A percentile compares a stretch with the other conserved stretches of the same genome.
Conservation (phyloP, 202 grass and related monocot genomes). For the Cymbopogon flexuosus region DNA sequence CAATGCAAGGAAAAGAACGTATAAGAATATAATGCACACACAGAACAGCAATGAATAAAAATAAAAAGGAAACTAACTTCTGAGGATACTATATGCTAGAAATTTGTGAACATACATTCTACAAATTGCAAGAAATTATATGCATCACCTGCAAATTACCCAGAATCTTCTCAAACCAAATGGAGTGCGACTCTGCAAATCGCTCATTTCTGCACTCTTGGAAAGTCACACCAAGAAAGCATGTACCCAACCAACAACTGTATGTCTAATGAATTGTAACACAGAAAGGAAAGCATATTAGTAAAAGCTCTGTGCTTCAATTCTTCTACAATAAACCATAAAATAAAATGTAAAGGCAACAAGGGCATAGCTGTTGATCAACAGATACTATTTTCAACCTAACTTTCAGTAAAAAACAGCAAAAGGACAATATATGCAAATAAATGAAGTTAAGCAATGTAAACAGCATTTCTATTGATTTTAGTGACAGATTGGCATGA, state of each 20-base stretch:
- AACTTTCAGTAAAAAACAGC: not conserved
- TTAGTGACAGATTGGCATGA: too few relatives aligned
- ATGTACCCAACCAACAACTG: constrained; percentile 69
- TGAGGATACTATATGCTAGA: not conserved
- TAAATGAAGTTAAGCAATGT: not conserved
- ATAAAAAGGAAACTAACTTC: not conserved
- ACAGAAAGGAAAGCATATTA: constrained; percentile 18
- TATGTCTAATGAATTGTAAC: constrained; percentile 47
- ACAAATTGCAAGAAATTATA: not conserved
- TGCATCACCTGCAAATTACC: constrained; percentile 61
- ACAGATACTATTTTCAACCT: not conserved
- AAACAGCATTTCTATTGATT: not conserved
- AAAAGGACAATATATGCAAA: not conserved
- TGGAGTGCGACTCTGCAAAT: constrained; percentile 50
- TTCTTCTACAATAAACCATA: constrained; percentile 11
- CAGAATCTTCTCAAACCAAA: constrained; percentile 84
- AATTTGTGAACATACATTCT: not conserved
- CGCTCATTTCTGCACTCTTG: constrained; percentile 59
- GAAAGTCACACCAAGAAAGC: constrained; percentile 67
- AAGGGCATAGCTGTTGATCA: not conserved
- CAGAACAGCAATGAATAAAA: not conserved
- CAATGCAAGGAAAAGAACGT: not conserved
- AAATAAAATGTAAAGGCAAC: not conserved
- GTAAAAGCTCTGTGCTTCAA: not conserved
- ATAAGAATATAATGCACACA: not conserved